A percentile compares a stretch with the other conserved stretches of the same genome.
Conservation (phyloP, 1,139 yeast genomes). For the Diutina siamensis region DNA sequence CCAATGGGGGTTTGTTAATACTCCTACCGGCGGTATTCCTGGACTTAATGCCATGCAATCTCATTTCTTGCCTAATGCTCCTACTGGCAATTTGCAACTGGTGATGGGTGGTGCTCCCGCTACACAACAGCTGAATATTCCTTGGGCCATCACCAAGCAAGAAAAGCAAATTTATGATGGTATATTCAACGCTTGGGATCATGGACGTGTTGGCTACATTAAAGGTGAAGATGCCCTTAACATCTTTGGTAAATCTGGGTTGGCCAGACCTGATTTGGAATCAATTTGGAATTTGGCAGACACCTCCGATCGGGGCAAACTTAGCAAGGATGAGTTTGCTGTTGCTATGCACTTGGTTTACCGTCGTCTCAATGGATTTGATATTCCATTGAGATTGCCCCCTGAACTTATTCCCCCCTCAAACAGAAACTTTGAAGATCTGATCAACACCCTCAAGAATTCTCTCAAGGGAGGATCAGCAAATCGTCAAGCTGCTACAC, state of each 20-base stretch:
- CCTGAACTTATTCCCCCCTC: constrained; percentile 74
- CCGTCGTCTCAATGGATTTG: constrained; percentile 60
- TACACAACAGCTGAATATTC: constrained; percentile 35
- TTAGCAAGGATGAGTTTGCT: constrained; percentile 69
- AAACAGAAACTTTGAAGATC: constrained; percentile 43
- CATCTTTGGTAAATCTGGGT: constrained; percentile 83
- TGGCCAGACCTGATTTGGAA: constrained; percentile 75
- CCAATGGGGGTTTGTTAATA: constrained; percentile 71
- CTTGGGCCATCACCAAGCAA: constrained; percentile 74
- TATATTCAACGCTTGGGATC: constrained; percentile 83
- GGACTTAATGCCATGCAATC: constrained; percentile 66
- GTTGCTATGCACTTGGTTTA: constrained; percentile 78
- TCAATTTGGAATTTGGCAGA: constrained; percentile 81
- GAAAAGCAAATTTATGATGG: constrained; percentile 83
- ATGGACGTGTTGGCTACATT: constrained; percentile 51
- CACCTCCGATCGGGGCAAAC: constrained; percentile 56
- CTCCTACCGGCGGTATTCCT: constrained; percentile 65
- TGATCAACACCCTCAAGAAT: constrained; percentile 29
- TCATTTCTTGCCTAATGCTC: constrained; percentile 58
- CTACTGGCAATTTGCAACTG: constrained; percentile 32
- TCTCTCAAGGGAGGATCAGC: constrained; percentile 26
- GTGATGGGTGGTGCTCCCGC: constrained; percentile 38
- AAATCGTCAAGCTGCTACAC: constrained; percentile 7
- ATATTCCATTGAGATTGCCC: constrained; percentile 62
- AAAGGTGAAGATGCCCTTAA: constrained; percentile 77